Base-by-base conservation (phyloP, 2,329 filamentous ascomycete species). In the Westerdykella aurantiaca region DNA sequence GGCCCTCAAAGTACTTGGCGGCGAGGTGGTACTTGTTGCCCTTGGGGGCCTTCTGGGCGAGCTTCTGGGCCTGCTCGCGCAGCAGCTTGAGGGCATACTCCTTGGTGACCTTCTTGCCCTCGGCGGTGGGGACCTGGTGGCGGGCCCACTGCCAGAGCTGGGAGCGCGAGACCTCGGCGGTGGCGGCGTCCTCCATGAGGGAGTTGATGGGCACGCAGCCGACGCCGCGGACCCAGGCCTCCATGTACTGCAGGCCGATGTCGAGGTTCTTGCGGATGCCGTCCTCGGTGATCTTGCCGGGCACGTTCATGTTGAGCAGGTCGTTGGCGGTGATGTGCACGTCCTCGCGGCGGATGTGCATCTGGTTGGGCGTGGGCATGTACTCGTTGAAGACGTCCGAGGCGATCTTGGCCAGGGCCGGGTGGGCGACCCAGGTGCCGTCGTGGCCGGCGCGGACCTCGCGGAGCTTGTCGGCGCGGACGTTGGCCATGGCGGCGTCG, bases 361-460 rank as follows among this genome's bases (percentile, higher is more conserved):
- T 82, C 73, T 98, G 93, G 76, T 98, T 98, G 38, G 93, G 90
- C 3, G 91, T 95, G 9, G 93, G 93, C 93, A 98, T 98, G 77
- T 97, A 75, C 75, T 90, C 84, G 80, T 97, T 95, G 80, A 98
- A 98, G 60, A 97, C 79, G 38, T 96, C 91, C 34, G 82, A 82
- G 17, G 93, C 91, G 59, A 97, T 95, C 46, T 77, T 57, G 4
- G 93, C 91, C 42, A 98, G 82, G 1, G 89, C 90, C 7, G 93
- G 93, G 73, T 98, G 93, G 33, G 93, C 93, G 45, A 98, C 91
- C 93, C 91, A 97, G 50, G 91, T 96, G 46, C 84, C 91, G 67
- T 98, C 93, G 72, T 98, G 93, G 45, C 93, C 93, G 41, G 93
- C 93, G 55, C 86, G 86, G 41, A 88, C 93, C 71, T 98, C 93